Percentiles rank a stretch among this genome's conserved stretches.
Conservation (phyloP, 2,329 filamentous ascomycete genomes). For the Aphanoascus verrucosus region DNA sequence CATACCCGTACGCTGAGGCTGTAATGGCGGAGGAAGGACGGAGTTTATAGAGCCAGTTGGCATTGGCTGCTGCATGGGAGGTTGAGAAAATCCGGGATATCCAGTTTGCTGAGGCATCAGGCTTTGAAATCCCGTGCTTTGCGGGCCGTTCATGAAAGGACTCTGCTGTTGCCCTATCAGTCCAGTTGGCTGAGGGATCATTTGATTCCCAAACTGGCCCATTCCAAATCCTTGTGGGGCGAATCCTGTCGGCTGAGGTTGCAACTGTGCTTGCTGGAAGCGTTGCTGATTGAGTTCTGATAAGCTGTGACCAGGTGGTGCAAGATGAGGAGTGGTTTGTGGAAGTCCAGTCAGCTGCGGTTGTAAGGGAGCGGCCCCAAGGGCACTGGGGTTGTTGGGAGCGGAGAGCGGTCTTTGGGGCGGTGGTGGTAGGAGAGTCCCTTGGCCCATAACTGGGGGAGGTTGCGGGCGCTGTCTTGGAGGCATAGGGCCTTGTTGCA, state of each 20-base stretch:
- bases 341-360: conserved; percentile 71
- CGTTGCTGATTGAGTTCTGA: conserved; percentile 59
- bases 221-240: conserved; percentile 19
- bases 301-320: conserved; percentile 65
- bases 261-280: conserved; percentile 37
- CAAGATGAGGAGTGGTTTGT: conserved; percentile 47
- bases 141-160: conserved; percentile 32
- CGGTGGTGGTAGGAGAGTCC: conserved; percentile 62
- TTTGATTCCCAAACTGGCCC: conserved; percentile 25
- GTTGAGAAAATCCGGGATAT: conserved; percentile 37
- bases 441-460: conserved; percentile 51
- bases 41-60: conserved; percentile 39
- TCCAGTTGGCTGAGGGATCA: conserved; percentile 27
- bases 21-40: conserved; percentile 29
- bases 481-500: conserved; percentile 25
- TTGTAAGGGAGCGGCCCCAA: conserved; percentile 63
- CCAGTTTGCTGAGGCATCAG: conserved; percentile 46
- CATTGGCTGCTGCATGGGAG: conserved; percentile 41
- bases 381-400: conserved; percentile 66
- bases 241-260: conserved; percentile 57
- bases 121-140: conserved; percentile 36
- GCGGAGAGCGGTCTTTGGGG: conserved; percentile 76
- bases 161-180: conserved; percentile 35
- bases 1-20: conserved; percentile 41
- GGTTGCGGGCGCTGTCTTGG: conserved; percentile 59